Evolutionary conservation across 345 rosid species (phyloP), one percentile per base, ranked within the genome.

Genomic region (Pistacia integerrima): DNA sequence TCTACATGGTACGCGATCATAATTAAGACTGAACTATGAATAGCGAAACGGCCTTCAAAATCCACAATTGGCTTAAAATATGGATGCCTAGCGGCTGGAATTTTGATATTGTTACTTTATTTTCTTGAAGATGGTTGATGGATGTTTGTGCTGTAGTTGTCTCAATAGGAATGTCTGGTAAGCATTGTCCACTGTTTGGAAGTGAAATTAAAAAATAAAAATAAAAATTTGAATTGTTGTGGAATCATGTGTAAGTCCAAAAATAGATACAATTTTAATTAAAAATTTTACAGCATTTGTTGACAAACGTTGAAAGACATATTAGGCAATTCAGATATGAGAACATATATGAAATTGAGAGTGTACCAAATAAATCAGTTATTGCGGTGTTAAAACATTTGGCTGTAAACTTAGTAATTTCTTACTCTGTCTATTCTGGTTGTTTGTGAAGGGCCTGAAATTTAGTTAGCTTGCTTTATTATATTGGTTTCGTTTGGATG

Each of bases 401-500:
- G 20, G 17, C 54, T 17, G 3, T 52, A 30, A 30, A 16, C 59
- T 25, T 6, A 36, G 11, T 20, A 9, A 4, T 17, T 13, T 1
- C 22, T 3, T 12, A 16, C 25, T 68, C 6, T 51, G 46, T 68
- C 18, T 13, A 3, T 1, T 28, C 25, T 17, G 30, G 4, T 25
- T 25, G 9, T 67, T 13, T 46, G 0, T 11, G 38, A 65, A n/a
- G n/a, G 52, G 70, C 35, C 35, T 66, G 8, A 63, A 62, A 33
- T n/a, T 33, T 4, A 63, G 66, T 33, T 2, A 12, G 33, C 41
- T 33, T 62, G n/a, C 2, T 63, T 63, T 63, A 30, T 62, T 65
- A 9, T 65, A 17, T 46, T 67, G 16, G 35, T 14, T 67, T 67
- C 25, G 58, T 68, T 68, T 68, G 71, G 67, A 68, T 5, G 4